Evolutionary conservation across 2,329 filamentous ascomycete species (phyloP), one percentile per base, ranked within the genome.

Genomic region (Aureobasidium vineae): DNA sequence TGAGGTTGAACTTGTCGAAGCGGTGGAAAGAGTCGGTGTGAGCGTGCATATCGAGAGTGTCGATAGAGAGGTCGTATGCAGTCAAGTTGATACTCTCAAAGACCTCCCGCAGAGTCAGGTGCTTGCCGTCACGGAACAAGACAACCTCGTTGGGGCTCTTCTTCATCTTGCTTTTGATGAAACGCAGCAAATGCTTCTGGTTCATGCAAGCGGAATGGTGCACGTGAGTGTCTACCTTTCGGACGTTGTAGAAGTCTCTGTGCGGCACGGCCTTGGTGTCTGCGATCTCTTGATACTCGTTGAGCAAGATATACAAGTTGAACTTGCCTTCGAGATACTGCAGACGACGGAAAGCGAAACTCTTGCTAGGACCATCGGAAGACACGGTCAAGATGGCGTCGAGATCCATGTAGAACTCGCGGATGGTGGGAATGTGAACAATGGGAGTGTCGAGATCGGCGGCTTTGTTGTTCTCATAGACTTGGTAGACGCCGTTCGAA

Each of bases 131-230:
- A 75, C 95, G 86, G 77, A 88, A 96, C 52, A 99, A 85, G 7
- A 99, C 95, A 38, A 95, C 87, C 79, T 99, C 95, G 73, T 98
- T 91, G 0, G 93, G 92, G 21, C 86, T 95, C 78, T 97, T 99
- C 85, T 97, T 98, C 92, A 99, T 97, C 80, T 99, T 99, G 79
- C 92, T 97, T 80, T 99, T 99, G 82, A 99, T 99, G 79, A 99
- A 99, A 65, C 95, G 91, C 68, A 99, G 82, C 66, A 99, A 81
- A 84, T 99, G 95, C 79, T 99, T 99, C 78, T 99, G 95, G 75
- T 99, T 99, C 95, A 99, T 99, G 77, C 95, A 99, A 28, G 95
- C 95, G 19, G 95, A 99, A 78, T 99, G 95, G 76, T 99, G 95
- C 72, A 99, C 95, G 83, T 99, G 95, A 10, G 95, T 99, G 75